Evolutionary conservation across 345 rosid genomes (phyloP).

Genomic region (Camelina laxa): DNA sequence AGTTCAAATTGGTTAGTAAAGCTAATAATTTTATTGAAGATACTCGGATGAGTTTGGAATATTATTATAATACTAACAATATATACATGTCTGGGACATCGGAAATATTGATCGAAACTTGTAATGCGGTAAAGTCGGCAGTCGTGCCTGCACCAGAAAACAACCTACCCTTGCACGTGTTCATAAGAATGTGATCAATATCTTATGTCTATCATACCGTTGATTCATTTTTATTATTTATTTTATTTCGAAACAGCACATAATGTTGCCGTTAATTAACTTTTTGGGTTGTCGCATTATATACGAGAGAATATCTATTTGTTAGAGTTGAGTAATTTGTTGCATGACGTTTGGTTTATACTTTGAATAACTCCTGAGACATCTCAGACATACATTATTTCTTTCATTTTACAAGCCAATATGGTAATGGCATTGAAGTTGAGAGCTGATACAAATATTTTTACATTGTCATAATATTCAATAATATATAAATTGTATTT

Average conservation of each 20-base stretch:
- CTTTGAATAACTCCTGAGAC: background rate
- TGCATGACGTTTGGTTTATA: background rate
- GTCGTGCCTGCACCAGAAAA: slow-evolving; percentile 44
- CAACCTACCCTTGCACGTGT: slow-evolving; percentile 37
- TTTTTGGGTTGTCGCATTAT: background rate
- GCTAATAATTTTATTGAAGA: background rate
- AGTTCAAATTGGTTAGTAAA: background rate
- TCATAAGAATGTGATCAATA: background rate
- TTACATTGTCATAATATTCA: background rate
- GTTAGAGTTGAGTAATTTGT: background rate
- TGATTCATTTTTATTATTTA: background rate
- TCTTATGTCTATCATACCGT: background rate
- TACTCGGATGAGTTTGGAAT: slow-evolving; percentile 8
- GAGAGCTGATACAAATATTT: background rate
- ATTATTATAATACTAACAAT: background rate
- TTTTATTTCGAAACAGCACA: background rate
- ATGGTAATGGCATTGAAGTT: background rate
- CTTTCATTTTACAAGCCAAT: background rate
- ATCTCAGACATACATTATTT: background rate
- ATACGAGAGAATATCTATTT: background rate
- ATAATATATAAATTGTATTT: too few species aligned
- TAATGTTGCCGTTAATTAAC: background rate
- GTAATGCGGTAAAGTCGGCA: slow-evolving; percentile 38
- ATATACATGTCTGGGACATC: background rate
- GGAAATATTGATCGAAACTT: slow-evolving; percentile 34